A percentile compares a stretch with the other conserved stretches of the same genome.
These are phyloP conservation scores for Juglanconis juglandina DNA, from an alignment of 2,329 filamentous ascomycete species.

Conservation along the genomic window DNA sequence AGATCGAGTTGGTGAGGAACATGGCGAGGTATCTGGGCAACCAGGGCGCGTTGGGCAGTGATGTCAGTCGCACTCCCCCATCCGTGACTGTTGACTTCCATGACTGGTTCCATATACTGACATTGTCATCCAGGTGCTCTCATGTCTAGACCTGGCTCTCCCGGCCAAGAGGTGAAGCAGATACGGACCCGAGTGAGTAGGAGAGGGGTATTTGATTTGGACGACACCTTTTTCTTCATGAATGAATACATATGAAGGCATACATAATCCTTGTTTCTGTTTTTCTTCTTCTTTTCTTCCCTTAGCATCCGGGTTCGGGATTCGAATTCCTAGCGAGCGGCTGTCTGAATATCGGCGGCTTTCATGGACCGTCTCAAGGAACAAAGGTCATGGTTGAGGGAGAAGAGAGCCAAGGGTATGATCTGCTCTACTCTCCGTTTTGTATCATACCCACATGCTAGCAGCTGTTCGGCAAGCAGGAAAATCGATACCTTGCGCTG, in stretches of 20 bases:
- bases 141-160: slow-evolving; percentile 32
- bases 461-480: slow-evolving; percentile 1
- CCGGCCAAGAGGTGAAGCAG: slow-evolving; percentile 23
- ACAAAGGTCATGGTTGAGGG: neutral
- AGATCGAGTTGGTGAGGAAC: slow-evolving; percentile 72
- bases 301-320: neutral
- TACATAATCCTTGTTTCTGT: neutral
- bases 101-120: neutral
- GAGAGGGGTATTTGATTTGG: neutral
- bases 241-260: neutral
- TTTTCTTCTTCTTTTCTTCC: neutral
- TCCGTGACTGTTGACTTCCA: no score
- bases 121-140: slow-evolving; percentile 25
- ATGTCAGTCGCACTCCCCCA: slow-evolving; percentile 30
- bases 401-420: slow-evolving; percentile 5
- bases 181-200: neutral
- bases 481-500: neutral
- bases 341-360: neutral
- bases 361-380: neutral
- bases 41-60: slow-evolving; percentile 48
- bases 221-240: neutral
- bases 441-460: slow-evolving; percentile 13
- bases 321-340: neutral
- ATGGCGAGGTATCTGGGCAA: slow-evolving; percentile 64
- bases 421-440: slow-evolving; percentile 28